Conservation (phyloP, 495 filamentous ascomycete genomes). For the Paragyromitra xinjiangensis region DNA sequence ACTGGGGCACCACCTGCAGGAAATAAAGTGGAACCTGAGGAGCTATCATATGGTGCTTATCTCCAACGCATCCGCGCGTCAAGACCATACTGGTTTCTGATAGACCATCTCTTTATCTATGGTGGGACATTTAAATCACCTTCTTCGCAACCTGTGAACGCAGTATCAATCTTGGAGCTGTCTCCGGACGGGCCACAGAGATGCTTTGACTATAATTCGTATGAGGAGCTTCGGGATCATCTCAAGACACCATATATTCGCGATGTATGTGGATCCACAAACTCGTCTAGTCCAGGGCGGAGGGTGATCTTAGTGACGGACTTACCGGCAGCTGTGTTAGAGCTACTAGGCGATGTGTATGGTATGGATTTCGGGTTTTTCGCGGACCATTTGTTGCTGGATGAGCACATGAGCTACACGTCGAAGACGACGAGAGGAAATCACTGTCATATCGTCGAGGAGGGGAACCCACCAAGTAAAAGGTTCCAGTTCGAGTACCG, state of each 20-base stretch:
- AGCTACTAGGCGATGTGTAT: constrained; percentile 24
- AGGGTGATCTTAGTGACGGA: constrained; percentile 25
- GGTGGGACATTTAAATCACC: background rate
- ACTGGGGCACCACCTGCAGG: background rate
- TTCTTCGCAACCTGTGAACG: background rate
- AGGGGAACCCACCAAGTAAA: background rate
- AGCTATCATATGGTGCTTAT: constrained; percentile 19
- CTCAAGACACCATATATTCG: constrained; percentile 12
- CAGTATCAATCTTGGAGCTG: constrained; percentile 28
- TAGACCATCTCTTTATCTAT: background rate
- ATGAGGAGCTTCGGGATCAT: background rate
- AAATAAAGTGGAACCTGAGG: background rate
- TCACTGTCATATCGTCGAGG: constrained; percentile 17
- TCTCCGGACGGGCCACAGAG: constrained; percentile 2
- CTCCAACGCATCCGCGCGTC: constrained; percentile 17
- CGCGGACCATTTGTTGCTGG: constrained; percentile 11
- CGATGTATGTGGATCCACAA: background rate
- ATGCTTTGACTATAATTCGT: background rate
- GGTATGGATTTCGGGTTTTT: constrained; percentile 34
- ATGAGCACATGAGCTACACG: constrained; percentile 36
- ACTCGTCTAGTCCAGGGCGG: background rate
- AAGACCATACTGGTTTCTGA: constrained; percentile 4
- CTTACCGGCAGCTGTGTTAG: constrained; percentile 7
- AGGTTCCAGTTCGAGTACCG: constrained; percentile 33
- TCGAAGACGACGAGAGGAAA: constrained; percentile 21